Conservation (phyloP, 2,329 filamentous ascomycete genomes). For the Fusarium buxicola region DNA sequence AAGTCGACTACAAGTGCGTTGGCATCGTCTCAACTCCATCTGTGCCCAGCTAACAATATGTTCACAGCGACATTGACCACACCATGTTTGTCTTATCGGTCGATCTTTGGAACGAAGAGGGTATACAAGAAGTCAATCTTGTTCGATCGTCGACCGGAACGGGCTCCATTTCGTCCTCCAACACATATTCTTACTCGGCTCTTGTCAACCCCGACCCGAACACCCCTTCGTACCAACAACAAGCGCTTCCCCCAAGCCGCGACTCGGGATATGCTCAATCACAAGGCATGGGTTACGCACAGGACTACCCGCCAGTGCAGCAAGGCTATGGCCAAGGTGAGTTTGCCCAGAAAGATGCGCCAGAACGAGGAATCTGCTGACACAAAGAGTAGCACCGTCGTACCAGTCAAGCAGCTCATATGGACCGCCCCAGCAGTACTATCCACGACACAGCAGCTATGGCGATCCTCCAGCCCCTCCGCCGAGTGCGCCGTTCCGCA, state of each 20-base stretch:
- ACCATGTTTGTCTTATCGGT: conserved; percentile 69
- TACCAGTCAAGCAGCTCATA: conserved; percentile 51
- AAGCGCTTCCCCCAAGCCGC: conserved; percentile 53
- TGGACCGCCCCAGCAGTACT: conserved; percentile 54
- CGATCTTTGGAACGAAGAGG: conserved; percentile 75
- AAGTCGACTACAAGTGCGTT: conserved; percentile 84
- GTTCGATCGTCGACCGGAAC: conserved; percentile 72
- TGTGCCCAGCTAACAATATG: conserved; percentile 14
- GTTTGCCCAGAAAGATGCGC: conserved; percentile 9
- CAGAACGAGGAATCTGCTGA: conserved; percentile 4
- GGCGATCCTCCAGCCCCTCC: conserved; percentile 45
- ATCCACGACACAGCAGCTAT: conserved; percentile 49
- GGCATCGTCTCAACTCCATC: not conserved
- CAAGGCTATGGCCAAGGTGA: conserved; percentile 50
- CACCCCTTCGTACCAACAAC: conserved; percentile 48
- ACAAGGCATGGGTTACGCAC: conserved; percentile 47
- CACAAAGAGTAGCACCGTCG: conserved; percentile 37
- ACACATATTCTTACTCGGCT: conserved; percentile 76
- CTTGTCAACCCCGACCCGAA: conserved; percentile 55
- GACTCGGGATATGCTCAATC: conserved; percentile 50
- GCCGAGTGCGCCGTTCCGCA: conserved; percentile 46
- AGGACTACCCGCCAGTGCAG: conserved; percentile 49
- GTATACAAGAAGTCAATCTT: conserved; percentile 73
- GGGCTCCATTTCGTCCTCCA: conserved; percentile 85
- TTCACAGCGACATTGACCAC: conserved; percentile 52